Evolutionary conservation across 257 asterid genomes (phyloP).

Genomic region (Capsicum baccatum): DNA sequence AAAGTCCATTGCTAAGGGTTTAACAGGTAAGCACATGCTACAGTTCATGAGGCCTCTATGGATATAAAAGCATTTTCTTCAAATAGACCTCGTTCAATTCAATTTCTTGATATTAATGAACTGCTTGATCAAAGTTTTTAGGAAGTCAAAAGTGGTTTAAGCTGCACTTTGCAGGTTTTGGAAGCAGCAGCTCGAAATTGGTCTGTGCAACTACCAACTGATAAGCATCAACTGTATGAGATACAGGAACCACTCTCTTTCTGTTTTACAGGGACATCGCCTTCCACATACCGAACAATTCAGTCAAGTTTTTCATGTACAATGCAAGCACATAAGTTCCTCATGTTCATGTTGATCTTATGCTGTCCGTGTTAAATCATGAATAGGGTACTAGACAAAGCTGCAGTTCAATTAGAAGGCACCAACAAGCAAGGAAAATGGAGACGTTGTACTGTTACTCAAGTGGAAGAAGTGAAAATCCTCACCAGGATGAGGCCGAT

Average conservation of each 20-base stretch:
- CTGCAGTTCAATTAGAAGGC: slow-evolving; percentile 46
- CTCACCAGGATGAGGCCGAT: slow-evolving; percentile 71
- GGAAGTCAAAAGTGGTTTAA: not conserved
- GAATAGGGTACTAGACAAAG: slow-evolving; percentile 64
- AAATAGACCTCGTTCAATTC: too few relatives aligned
- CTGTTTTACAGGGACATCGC: slow-evolving; percentile 31
- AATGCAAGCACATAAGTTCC: not conserved
- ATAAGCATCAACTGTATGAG: slow-evolving; percentile 61
- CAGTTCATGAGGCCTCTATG: too few relatives aligned
- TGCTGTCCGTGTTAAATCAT: not conserved
- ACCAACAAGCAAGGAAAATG: slow-evolving; percentile 50
- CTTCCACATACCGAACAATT: slow-evolving; percentile 72
- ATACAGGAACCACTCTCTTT: slow-evolving; percentile 46
- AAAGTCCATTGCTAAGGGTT: slow-evolving; percentile 62
- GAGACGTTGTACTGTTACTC: slow-evolving; percentile 67
- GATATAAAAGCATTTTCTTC: too few relatives aligned
- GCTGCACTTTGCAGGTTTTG: slow-evolving; percentile 49
- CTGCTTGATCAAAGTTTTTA: too few relatives aligned
- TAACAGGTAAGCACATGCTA: slow-evolving; percentile 47
- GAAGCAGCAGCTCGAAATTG: slow-evolving; percentile 66
- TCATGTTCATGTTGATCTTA: not conserved
- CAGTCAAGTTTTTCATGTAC: slow-evolving; percentile 41
- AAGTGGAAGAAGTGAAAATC: slow-evolving; percentile 70
- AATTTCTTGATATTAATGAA: too few relatives aligned
- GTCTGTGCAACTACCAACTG: slow-evolving; percentile 45